Conservation (phyloP, 1,284 basidiomycete genomes). For the Termitomyces sp. region DNA sequence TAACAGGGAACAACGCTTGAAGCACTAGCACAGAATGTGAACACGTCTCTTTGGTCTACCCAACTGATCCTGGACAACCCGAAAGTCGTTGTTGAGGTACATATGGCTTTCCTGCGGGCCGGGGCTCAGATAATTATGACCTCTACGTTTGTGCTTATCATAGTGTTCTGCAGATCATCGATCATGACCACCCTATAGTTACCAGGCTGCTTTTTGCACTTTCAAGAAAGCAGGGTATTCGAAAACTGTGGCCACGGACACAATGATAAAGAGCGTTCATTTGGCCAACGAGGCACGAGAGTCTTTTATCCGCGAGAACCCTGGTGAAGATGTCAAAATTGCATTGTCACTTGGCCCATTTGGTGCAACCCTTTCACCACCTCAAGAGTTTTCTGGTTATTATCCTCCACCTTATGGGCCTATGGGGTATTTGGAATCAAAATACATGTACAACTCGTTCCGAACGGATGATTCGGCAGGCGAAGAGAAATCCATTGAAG, state of each 20-base stretch:
- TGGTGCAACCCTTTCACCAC: conserved; percentile 61
- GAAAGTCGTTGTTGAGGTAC: conserved; percentile 47
- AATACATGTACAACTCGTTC: conserved; percentile 38
- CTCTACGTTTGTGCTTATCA: conserved; percentile 40
- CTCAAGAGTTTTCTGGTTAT: conserved; percentile 70
- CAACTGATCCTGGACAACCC: conserved; percentile 39
- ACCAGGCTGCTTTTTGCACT: conserved; percentile 57
- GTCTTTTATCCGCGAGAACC: conserved; percentile 24
- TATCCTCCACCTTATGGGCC: conserved; percentile 78
- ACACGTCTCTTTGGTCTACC: conserved; percentile 62
- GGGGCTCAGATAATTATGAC: conserved; percentile 59
- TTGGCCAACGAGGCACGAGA: conserved; percentile 46
- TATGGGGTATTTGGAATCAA: conserved; percentile 27
- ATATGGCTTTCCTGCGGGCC: conserved; percentile 54
- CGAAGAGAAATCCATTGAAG: conserved; percentile 39
- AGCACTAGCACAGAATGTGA: conserved; percentile 42
- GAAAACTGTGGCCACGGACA: conserved; percentile 33
- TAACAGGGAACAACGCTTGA: conserved; percentile 64
- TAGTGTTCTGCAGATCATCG: neutral
- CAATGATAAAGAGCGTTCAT: conserved; percentile 53
- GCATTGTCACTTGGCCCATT: conserved; percentile 73
- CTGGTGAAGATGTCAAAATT: conserved; percentile 32
- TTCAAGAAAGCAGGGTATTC: conserved; percentile 51
- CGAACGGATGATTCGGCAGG: conserved; percentile 27
- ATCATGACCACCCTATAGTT: conserved; percentile 32